Evolutionary conservation across 2,329 filamentous ascomycete species (phyloP).

Genomic region (Claviceps maximensis): DNA sequence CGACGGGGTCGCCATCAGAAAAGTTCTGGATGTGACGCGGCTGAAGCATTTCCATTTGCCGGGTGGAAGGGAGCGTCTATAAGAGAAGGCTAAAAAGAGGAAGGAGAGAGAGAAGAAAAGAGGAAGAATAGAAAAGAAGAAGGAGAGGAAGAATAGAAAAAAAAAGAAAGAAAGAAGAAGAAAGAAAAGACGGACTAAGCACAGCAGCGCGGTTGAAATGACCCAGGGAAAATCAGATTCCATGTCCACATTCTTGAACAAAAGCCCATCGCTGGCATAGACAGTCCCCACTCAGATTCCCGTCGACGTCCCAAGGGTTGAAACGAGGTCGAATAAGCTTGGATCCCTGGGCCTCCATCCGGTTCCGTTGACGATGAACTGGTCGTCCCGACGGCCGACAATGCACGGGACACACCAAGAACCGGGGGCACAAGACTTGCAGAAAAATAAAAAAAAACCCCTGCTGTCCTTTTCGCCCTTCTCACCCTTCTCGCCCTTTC

Average conservation of each 20-base stretch:
- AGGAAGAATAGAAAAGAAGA: neutral
- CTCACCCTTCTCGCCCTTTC: neutral
- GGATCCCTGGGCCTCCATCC: neutral
- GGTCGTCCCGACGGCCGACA: no score
- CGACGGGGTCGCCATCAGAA: constrained; percentile 19
- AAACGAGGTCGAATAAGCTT: no score
- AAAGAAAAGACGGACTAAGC: neutral
- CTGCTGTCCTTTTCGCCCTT: neutral
- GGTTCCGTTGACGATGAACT: neutral
- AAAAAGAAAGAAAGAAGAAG: neutral
- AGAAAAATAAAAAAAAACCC: no score
- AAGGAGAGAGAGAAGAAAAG: neutral
- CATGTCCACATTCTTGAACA: neutral
- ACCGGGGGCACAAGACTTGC: no score
- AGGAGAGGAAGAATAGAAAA: neutral
- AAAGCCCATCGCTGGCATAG: no score
- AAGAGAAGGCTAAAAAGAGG: neutral
- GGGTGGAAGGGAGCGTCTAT: no score
- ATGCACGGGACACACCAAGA: no score
- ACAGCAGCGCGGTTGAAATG: no score
- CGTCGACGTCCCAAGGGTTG: no score
- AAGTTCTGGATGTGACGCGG: constrained; percentile 30
- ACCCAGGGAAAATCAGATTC: neutral
- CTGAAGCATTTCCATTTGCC: constrained; percentile 3
- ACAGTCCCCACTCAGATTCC: no score